phyloP scores from a whole-genome alignment of 2,329 filamentous ascomycete species.

The Metarhizium robertsii region DNA sequence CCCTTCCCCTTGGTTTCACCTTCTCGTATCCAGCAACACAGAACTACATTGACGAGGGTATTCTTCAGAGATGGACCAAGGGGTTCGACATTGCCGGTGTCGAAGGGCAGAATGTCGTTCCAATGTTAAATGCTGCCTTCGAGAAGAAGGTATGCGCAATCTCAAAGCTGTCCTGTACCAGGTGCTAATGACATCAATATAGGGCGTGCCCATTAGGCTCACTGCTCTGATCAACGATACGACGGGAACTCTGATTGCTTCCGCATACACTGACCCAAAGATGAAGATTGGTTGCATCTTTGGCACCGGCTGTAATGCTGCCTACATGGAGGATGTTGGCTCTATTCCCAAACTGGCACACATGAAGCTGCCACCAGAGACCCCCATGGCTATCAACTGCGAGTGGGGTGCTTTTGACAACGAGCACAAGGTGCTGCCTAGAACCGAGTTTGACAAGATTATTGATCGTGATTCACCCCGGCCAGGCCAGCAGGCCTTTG shows the following conservation, averaged over 20 bases:
- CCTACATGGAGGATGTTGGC: constrained; percentile 91
- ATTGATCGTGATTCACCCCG: constrained; percentile 89
- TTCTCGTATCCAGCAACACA: constrained; percentile 95
- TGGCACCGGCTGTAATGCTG: constrained; percentile 94
- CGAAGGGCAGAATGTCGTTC: constrained; percentile 83
- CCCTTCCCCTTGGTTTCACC: constrained; percentile 80
- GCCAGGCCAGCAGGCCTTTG: constrained; percentile 88
- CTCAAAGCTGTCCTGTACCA: background rate
- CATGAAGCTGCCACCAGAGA: constrained; percentile 75
- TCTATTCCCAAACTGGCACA: constrained; percentile 90
- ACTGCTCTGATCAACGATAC: constrained; percentile 96
- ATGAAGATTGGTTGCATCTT: constrained; percentile 98
- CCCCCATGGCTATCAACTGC: constrained; percentile 92
- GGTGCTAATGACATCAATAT: background rate
- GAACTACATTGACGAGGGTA: constrained; percentile 84
- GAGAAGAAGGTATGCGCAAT: constrained; percentile 34
- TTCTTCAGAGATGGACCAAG: constrained; percentile 94
- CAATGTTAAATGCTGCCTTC: constrained; percentile 74
- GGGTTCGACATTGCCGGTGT: constrained; percentile 91
- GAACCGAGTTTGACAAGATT: constrained; percentile 74
- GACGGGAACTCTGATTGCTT: constrained; percentile 92
- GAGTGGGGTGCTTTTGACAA: constrained; percentile 98
- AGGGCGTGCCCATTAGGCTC: constrained; percentile 86
- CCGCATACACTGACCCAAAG: constrained; percentile 85
- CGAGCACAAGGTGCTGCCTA: constrained; percentile 77